These are phyloP conservation scores for Cordyceps militaris DNA, from an alignment of 2,329 filamentous ascomycete genomes.

Conservation along the genomic window DNA sequence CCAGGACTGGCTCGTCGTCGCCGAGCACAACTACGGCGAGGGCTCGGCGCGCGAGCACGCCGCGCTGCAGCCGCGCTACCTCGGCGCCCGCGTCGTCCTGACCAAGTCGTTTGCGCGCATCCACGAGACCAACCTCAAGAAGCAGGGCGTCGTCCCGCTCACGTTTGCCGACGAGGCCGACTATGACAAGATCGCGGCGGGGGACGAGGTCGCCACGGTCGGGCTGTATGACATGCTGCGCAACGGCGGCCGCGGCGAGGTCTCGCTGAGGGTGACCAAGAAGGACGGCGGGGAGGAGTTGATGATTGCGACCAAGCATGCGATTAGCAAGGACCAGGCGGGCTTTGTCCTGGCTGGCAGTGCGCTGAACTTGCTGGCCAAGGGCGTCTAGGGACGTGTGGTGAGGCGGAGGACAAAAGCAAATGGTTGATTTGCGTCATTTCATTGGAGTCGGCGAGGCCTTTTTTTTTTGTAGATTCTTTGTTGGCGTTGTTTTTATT, in stretches of 20 bases:
- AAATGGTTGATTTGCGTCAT: background rate
- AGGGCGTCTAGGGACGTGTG: constrained; percentile 29
- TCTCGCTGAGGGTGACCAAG: constrained; percentile 59
- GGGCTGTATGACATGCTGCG: constrained; percentile 77
- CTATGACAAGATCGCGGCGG: constrained; percentile 75
- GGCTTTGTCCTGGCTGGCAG: constrained; percentile 89
- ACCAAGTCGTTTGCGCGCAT: constrained; percentile 86
- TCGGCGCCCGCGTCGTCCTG: constrained; percentile 77
- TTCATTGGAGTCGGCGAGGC: background rate
- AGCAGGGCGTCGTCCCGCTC: constrained; percentile 91
- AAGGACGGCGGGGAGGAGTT: constrained; percentile 55
- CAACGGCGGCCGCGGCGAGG: constrained; percentile 69
- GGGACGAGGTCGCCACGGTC: constrained; percentile 75
- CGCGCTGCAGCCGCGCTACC: constrained; percentile 82
- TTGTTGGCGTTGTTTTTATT: background rate
- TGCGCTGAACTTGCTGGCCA: constrained; percentile 82
- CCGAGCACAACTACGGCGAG: constrained; percentile 96
- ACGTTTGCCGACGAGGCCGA: constrained; percentile 85
- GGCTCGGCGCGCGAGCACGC: constrained; percentile 85
- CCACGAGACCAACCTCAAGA: constrained; percentile 94
- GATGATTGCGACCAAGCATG: constrained; percentile 73
- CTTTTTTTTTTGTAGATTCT: background rate
- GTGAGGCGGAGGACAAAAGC: background rate
- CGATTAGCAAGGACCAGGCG: constrained; percentile 82
- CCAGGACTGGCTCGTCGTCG: constrained; percentile 85